A percentile compares a stretch with the other conserved stretches of the same genome.
Evolutionary conservation across 768 basidiomycete genomes (phyloP).

Genomic region (Serendipita vermifera): DNA sequence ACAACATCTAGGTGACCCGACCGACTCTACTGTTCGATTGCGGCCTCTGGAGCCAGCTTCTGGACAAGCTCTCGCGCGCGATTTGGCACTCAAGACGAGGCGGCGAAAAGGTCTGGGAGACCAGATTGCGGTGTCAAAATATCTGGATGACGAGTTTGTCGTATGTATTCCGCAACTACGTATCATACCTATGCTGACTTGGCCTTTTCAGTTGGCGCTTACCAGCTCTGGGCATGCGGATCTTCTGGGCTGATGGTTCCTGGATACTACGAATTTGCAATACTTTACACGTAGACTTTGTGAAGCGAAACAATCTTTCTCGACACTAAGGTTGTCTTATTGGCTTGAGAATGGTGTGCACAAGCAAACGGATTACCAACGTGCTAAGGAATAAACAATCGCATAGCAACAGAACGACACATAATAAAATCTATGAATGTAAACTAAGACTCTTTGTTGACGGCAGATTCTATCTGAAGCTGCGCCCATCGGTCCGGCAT

Average conservation of each 20-base stretch:
- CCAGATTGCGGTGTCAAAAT: slow-evolving; percentile 94
- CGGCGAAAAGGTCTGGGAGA: slow-evolving; percentile 93
- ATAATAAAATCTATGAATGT: neutral
- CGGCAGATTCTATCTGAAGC: neutral
- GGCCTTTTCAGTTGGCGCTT: slow-evolving; percentile 54
- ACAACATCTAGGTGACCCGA: slow-evolving; percentile 67
- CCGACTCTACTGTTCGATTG: slow-evolving; percentile 92
- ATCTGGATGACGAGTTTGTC: slow-evolving; percentile 94
- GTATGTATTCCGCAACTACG: slow-evolving; percentile 31
- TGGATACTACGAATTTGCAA: slow-evolving; percentile 24
- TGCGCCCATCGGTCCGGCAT: slow-evolving; percentile 1
- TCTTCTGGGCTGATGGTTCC: slow-evolving; percentile 43
- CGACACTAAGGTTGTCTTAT: no score
- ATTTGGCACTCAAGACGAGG: slow-evolving; percentile 91
- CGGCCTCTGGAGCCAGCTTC: slow-evolving; percentile 94
- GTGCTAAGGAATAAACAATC: no score
- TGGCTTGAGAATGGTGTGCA: no score
- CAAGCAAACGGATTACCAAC: no score
- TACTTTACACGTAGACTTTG: no score
- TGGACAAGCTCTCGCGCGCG: slow-evolving; percentile 86
- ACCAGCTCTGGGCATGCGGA: slow-evolving; percentile 96
- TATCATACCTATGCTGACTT: slow-evolving; percentile 2
- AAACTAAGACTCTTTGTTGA: neutral
- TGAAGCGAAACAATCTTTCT: no score
- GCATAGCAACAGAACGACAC: neutral